Evolutionary conservation across 306 rosid genomes (phyloP).

Genomic region (Benincasa hispida): DNA sequence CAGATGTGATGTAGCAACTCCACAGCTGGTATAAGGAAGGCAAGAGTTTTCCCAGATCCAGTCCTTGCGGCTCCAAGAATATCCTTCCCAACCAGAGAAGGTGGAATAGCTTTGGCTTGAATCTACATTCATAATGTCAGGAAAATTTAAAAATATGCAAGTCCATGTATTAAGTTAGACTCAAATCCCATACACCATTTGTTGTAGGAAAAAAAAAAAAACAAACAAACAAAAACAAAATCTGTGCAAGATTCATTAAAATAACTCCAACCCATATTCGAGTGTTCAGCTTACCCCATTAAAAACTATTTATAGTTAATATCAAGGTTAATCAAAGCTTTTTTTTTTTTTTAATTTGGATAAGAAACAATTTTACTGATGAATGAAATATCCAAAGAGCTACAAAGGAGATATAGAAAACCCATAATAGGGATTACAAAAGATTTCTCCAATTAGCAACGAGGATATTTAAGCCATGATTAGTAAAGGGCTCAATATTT

Average conservation of each 20-base stretch:
- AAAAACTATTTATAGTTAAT: neutral
- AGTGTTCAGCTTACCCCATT: neutral
- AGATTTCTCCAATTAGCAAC: no score
- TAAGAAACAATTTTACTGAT: no score
- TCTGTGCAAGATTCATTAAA: neutral
- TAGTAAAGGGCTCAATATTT: no score
- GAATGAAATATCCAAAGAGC: no score
- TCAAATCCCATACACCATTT: no score
- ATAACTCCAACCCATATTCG: neutral
- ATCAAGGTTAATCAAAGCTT: neutral
- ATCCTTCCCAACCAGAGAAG: conserved; percentile 56
- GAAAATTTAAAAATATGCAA: neutral
- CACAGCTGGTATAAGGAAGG: conserved; percentile 80
- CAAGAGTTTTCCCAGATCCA: conserved; percentile 93
- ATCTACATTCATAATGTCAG: conserved; percentile 36
- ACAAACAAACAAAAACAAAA: no score
- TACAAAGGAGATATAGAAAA: no score
- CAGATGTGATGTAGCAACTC: conserved; percentile 44
- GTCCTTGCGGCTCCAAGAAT: conserved; percentile 98
- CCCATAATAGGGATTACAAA: no score
- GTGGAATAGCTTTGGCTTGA: conserved; percentile 68
- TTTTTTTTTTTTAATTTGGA: no score
- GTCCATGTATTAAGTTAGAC: neutral
- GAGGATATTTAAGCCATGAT: no score
- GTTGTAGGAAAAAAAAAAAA: no score